Evolutionary conservation across 306 rosid species (phyloP).

Genomic region (Pyrus communis): DNA sequence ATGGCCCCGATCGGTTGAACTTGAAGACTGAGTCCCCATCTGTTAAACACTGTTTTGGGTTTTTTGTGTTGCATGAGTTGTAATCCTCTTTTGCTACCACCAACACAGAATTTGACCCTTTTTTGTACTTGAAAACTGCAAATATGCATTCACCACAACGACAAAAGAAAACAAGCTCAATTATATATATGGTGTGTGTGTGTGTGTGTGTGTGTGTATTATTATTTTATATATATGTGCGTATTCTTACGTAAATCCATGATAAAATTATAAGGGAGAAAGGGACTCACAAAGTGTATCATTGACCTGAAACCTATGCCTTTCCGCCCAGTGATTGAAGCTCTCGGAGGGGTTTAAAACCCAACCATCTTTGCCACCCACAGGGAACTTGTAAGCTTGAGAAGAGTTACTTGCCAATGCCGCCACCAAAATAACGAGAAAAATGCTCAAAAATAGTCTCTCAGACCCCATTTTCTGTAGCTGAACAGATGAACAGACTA

Average conservation of each 20-base stretch:
- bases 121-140: conserved; percentile 62
- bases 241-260: too few species aligned
- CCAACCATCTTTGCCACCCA: conserved; percentile 79
- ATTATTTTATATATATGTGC: too few species aligned
- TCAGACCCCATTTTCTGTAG: conserved; percentile 14
- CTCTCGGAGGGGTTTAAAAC: conserved; percentile 43
- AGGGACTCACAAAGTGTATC: conserved; percentile 57
- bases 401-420: conserved; percentile 11
- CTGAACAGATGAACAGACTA: background rate
- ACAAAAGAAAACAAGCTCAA: background rate
- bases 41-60: conserved; percentile 27
- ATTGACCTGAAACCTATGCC: conserved; percentile 59
- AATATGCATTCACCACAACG: background rate
- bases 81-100: conserved; percentile 54
- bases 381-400: conserved; percentile 26
- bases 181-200: background rate
- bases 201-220: accelerated
- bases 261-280: background rate
- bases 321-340: conserved; percentile 52
- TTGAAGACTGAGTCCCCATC: conserved; percentile 45
- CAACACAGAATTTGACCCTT: conserved; percentile 49
- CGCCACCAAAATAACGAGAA: conserved; percentile 10
- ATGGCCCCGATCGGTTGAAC: conserved; percentile 44
- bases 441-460: conserved; percentile 4
- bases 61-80: conserved; percentile 44